phyloP scores from a whole-genome alignment of 192 early-diverging fungal species.

The Martensiomyces pterosporus region DNA sequence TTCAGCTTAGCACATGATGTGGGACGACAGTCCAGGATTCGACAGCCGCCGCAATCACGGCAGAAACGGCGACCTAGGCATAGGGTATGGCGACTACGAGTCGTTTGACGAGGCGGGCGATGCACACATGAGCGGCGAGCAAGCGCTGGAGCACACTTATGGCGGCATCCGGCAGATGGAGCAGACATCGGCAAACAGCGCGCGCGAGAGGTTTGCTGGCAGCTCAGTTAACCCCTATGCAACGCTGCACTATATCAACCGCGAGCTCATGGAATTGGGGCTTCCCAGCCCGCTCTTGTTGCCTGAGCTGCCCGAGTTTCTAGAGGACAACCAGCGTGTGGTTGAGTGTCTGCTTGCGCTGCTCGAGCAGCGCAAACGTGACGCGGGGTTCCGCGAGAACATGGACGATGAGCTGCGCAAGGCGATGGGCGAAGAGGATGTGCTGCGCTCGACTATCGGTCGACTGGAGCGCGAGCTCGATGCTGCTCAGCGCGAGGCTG shows the following conservation, averaged over 20 bases:
- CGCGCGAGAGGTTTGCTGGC: conserved; percentile 10
- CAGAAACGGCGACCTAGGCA: neutral
- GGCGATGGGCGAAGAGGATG: conserved; percentile 47
- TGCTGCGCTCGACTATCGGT: conserved; percentile 17
- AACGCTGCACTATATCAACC: conserved; percentile 40
- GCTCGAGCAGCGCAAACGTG: conserved; percentile 29
- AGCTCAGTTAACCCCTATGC: conserved; percentile 27
- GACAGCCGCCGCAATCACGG: conserved; percentile 4
- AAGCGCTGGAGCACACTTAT: conserved; percentile 27
- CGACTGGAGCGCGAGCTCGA: conserved; percentile 44
- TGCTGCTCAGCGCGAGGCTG: conserved; percentile 32
- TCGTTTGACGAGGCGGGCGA: conserved; percentile 30
- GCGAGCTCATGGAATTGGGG: conserved; percentile 45
- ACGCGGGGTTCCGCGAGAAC: conserved; percentile 35
- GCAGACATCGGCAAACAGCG: conserved; percentile 38
- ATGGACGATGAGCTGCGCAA: conserved; percentile 41
- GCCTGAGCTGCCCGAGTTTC: conserved; percentile 13
- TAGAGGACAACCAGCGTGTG: conserved; percentile 6
- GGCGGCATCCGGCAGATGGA: conserved; percentile 41
- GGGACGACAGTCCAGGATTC: conserved; percentile 19
- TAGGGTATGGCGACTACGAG: conserved; percentile 20
- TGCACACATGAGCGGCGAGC: neutral
- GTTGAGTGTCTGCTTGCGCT: conserved; percentile 6
- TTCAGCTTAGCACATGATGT: conserved; percentile 24
- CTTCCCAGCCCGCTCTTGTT: conserved; percentile 44